Base-by-base conservation (phyloP, 75 land plant genomes). In the Sequoia sempervirens region DNA sequence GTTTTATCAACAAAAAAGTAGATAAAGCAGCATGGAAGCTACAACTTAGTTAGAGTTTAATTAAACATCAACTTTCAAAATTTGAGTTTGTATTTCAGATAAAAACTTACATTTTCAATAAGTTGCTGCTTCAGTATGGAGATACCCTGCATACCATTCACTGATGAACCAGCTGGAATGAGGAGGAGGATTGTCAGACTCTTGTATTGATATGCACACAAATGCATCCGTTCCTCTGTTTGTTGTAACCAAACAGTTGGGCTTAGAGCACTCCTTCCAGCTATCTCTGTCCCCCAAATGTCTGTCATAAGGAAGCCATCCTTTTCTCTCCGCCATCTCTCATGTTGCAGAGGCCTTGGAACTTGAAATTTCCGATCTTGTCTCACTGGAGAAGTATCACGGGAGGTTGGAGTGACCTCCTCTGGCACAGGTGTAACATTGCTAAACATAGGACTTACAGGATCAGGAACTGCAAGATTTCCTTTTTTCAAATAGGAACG, bases 271-370 rank as follows among this genome's bases (percentile, higher is more conserved):
- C 76, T 45, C 15, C 47, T 58, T 41, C 87, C 87, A 80, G 86
- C 85, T 83, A 74, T 83, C 73, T 91, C 92, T 61, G 87, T 32
- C 80, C 90, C 93, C 95, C 96, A 93, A 18, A 88, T 83, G 84
- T 92, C 93, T 64, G 94, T 93, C 28, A 84, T 84, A 81, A 97
- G 93, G 86, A 96, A 98, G 36, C 97, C 99, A 90, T 98, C 99
- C 75, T 84, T 89, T 61, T 93, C 99, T 91, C 88, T 91, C 85
- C 88, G 88, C 99, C 99, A 98, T 66, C 82, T 94, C 50, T 88
- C 91, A 45, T 85, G 93, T 83, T 89, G 91, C 52, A 98, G 79
- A 58, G 99, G 99, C 82, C 99, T 87, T 84, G 89, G 83, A 73
- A 89, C 76, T 81, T 58, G 83, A 81, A 81, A 79, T 38, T 54